Evolutionary conservation across 2,329 filamentous ascomycete species (phyloP), one percentile per base, ranked within the genome.

Genomic region (Colletotrichum eremochloae): DNA sequence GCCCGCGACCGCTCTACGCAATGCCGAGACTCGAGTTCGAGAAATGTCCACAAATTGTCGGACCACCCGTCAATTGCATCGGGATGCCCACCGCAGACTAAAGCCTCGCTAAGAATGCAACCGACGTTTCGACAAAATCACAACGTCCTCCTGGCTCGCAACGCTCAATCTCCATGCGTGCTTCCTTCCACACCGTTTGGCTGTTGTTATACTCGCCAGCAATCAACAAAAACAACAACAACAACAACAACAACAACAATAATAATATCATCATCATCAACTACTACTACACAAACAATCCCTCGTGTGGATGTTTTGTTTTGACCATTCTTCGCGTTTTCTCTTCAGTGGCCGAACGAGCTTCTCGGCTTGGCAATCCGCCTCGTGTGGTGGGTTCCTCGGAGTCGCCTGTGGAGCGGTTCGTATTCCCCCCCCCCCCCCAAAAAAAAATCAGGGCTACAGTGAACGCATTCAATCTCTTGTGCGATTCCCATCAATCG

Each of bases 401-500:
- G 3, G 3, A 18, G 38, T 50, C 42, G 50, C 68, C 40, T 62
- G 63, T 71, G 68, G 68, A 52, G 38, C 63, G 18, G 38, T 62
- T 70, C 63, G 63, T 67, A 67, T 71, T 1, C 24, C 24, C 24
- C 24, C 24, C 24, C 24, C 24, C 24, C 24, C 24, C 56, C 63
- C 24, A 42, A 52, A 58, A 44, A 68, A n/a, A 48, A 48, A 7
- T 8, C 57, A 52, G 31, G n/a, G 18, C 38, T 31, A 63, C 63
- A 57, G 68, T 57, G 48, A 63, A 18, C 58, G 36, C 44, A 50
- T 44, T 60, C 46, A 46, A 64, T 60, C 69, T 63, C 29, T 55
- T 60, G 44, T 53, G 44, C 69, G 52, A 63, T 68, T 68, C 65
- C 66, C 50, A 60, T 68, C 53, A 38, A 60, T 72, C 65, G 24